Evolutionary conservation across 2,329 filamentous ascomycete genomes (phyloP), one percentile per base, ranked within the genome.

Genomic region (Calonectria crousiana): DNA sequence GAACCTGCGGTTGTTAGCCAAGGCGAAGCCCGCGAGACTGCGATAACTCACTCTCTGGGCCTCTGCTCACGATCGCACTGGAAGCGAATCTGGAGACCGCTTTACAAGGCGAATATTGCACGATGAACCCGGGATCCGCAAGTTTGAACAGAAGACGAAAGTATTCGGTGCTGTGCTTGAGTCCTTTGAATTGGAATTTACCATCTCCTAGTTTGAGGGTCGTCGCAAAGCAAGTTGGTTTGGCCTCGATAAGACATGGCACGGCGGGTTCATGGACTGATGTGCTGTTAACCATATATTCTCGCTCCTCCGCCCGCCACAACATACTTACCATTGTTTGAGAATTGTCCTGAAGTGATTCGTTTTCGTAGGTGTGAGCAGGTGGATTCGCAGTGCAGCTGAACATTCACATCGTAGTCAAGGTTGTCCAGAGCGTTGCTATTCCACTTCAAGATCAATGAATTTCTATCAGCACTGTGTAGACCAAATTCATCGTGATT

Each of bases 71-170:
- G 3, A 2, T 47, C 10, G 1, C 9, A 23, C 2, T 0, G 20
- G 20, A 8, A 13, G 9, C 1, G 9, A n/a, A 13, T 23, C 3
- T n/a, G 2, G 44, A 3, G 4, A 8, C 2, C 1, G 8, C 6
- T 8, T 8, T 10, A 5, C 44, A 23, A 23, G 41, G 6, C 41
- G 41, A 47, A 4, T 47, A 47, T 5, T n/a, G 20, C 3, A n/a
- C 41, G 4, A 47, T 47, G 41, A 47, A 47, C n/a, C 18, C 20
- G 8, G 1, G 2, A 11, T 47, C 41, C 8, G 2, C 1, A 16
- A 20, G 8, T 3, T 11, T 47, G 20, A 47, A 47, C 8, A 47
- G 20, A 16, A n/a, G 6, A 6, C 8, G 20, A 47, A 47, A 47
- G 41, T 47, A 47, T n/a, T 47, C 4, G 9, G 41, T n/a, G 41